These are phyloP conservation scores for Colletotrichum camelliae DNA, from an alignment of 2,329 filamentous ascomycete genomes.

Conservation along the genomic window DNA sequence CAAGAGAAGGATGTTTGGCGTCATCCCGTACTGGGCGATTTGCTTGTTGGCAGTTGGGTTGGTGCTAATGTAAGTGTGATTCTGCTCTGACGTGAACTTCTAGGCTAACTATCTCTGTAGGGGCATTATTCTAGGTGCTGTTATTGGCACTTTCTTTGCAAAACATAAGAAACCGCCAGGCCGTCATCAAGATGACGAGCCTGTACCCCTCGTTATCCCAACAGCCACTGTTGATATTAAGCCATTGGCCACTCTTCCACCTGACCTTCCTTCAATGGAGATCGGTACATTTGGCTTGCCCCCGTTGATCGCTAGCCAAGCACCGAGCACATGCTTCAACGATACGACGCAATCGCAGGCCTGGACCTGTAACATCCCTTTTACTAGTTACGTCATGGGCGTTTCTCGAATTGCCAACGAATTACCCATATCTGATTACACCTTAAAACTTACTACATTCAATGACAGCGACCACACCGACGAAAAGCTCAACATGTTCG, in stretches of 20 bases:
- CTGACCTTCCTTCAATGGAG: constrained; percentile 56
- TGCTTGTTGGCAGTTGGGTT: constrained; percentile 53
- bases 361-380: constrained; percentile 67
- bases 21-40: constrained; percentile 68
- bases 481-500: constrained; percentile 27
- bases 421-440: constrained; percentile 42
- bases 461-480: constrained; percentile 39
- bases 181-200: constrained; percentile 26
- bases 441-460: constrained; percentile 42
- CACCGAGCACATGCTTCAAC: constrained; percentile 61
- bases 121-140: constrained; percentile 60
- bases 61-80: constrained; percentile 45
- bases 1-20: constrained; percentile 60
- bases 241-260: constrained; percentile 54
- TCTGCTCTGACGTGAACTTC: not conserved
- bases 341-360: constrained; percentile 59
- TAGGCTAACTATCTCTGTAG: not conserved
- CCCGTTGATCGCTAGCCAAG: constrained; percentile 53
- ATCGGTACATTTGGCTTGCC: constrained; percentile 64
- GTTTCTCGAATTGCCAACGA: constrained; percentile 35
- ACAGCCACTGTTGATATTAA: constrained; percentile 53
- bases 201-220: constrained; percentile 35
- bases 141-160: constrained; percentile 54
- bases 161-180: constrained; percentile 33
- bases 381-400: constrained; percentile 48